These are phyloP conservation scores for Diaporthe vexans DNA, from an alignment of 2,329 filamentous ascomycete genomes.

Conservation along the genomic window DNA sequence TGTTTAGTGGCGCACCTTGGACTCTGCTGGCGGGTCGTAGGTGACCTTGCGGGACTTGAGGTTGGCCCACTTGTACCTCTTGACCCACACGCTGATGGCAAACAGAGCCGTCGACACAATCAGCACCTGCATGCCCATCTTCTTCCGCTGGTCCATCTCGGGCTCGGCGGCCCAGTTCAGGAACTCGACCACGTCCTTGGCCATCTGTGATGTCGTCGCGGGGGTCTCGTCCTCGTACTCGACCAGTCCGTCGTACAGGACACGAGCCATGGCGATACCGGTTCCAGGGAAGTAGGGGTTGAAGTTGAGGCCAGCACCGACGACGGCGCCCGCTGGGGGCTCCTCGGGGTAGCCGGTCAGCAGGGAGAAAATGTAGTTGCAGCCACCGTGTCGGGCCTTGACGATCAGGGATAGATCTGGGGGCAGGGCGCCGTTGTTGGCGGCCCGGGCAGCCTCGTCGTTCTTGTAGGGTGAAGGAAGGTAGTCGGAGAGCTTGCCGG, in stretches of 20 bases:
- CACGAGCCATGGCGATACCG: constrained; percentile 98
- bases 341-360: constrained; percentile 98
- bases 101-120: constrained; percentile 83
- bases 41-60: constrained; percentile 96
- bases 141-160: constrained; percentile 99
- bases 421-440: constrained; percentile 97
- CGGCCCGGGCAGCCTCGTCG: constrained; percentile 96
- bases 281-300: constrained; percentile 99
- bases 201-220: constrained; percentile 97
- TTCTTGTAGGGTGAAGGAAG: constrained; percentile 97
- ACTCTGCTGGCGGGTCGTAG: constrained; percentile 81
- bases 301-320: constrained; percentile 96
- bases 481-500: constrained; percentile 98
- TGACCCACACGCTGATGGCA: constrained; percentile 94
- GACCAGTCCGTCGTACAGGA: constrained; percentile 96
- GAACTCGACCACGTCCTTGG: constrained; percentile 99
- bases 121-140: constrained; percentile 98
- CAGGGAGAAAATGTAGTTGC: constrained; percentile 98
- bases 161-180: constrained; percentile 99
- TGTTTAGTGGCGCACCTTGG: constrained; percentile 61
- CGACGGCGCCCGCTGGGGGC: constrained; percentile 87
- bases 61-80: constrained; percentile 99
- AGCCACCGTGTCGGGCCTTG: constrained; percentile 97
- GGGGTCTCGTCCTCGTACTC: constrained; percentile 98
- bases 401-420: constrained; percentile 98